Percentiles rank a stretch among this genome's conserved stretches.
phyloP scores from a whole-genome alignment of 768 basidiomycete genomes.

The Russula abietina region DNA sequence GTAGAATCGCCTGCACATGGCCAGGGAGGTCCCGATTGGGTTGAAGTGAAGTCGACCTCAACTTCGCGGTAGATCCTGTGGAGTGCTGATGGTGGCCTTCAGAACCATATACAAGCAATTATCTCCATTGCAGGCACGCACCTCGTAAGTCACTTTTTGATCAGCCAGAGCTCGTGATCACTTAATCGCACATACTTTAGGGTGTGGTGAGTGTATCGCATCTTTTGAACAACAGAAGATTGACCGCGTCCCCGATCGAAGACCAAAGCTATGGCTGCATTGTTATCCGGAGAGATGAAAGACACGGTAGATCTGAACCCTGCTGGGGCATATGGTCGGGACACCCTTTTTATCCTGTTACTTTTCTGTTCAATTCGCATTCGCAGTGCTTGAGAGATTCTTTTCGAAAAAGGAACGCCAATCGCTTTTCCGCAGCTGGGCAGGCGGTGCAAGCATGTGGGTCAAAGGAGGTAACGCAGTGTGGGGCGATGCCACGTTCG shows the following conservation, averaged over 20 bases:
- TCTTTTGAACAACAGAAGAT: neutral
- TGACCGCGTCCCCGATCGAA: constrained; percentile 28
- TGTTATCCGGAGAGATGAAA: constrained; percentile 93
- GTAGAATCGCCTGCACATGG: constrained; percentile 84
- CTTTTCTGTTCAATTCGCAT: neutral
- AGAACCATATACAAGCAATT: constrained; percentile 83
- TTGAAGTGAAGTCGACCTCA: constrained; percentile 55
- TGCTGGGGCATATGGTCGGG: constrained; percentile 66
- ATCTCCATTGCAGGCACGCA: constrained; percentile 84
- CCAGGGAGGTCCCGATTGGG: constrained; percentile 81
- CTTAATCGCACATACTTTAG: constrained; percentile 33
- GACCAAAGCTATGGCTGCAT: constrained; percentile 94
- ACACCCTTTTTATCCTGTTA: neutral
- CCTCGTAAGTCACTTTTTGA: constrained; percentile 44
- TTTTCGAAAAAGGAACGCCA: constrained; percentile 88
- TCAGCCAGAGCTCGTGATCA: neutral
- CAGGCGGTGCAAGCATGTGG: constrained; percentile 91
- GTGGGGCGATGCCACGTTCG: constrained; percentile 72
- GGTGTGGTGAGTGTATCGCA: constrained; percentile 54
- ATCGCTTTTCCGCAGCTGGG: constrained; percentile 90
- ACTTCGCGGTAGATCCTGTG: neutral
- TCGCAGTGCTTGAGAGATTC: constrained; percentile 72
- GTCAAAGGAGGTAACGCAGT: constrained; percentile 82
- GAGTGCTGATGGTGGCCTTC: constrained; percentile 1
- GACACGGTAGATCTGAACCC: constrained; percentile 85